A percentile compares a stretch with the other conserved stretches of the same genome.
phyloP scores from a whole-genome alignment of 1,284 basidiomycete species.

The Gomphus bonarii region DNA sequence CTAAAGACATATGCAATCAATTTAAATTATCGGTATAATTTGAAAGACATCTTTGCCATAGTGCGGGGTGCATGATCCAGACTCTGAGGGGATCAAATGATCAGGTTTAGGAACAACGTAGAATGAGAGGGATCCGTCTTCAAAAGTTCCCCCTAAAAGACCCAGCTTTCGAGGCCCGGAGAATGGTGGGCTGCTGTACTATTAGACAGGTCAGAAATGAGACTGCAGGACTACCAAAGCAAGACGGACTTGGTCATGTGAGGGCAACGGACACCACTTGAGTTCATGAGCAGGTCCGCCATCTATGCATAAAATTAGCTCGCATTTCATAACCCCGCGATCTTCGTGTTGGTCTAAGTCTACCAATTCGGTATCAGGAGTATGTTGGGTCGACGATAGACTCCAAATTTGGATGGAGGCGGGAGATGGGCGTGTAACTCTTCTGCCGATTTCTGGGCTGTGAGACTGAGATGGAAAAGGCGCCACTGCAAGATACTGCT shows the following conservation, averaged over 20 bases:
- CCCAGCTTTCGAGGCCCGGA: slow-evolving; percentile 57
- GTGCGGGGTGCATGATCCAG: slow-evolving; percentile 25
- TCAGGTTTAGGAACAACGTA: slow-evolving; percentile 69
- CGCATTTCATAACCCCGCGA: slow-evolving; percentile 46
- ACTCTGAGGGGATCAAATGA: slow-evolving; percentile 27
- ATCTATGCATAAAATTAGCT: slow-evolving; percentile 69
- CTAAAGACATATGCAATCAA: slow-evolving; percentile 25
- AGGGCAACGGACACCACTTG: slow-evolving; percentile 84
- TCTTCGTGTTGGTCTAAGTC: slow-evolving; percentile 15
- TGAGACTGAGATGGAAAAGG: slow-evolving; percentile 56
- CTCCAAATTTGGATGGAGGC: slow-evolving; percentile 70
- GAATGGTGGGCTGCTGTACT: slow-evolving; percentile 7
- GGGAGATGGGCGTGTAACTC: slow-evolving; percentile 36
- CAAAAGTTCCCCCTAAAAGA: slow-evolving; percentile 70
- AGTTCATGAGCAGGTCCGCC: slow-evolving; percentile 65
- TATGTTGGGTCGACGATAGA: slow-evolving; percentile 16
- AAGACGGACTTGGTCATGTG: slow-evolving; percentile 43
- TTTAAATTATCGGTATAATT: not conserved
- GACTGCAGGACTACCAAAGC: not conserved
- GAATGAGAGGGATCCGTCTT: slow-evolving; percentile 71
- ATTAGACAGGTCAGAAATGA: not conserved
- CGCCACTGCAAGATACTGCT: slow-evolving; percentile 76
- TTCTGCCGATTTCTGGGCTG: slow-evolving; percentile 49
- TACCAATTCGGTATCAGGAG: slow-evolving; percentile 1
- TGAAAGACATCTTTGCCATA: slow-evolving; percentile 26